Evolutionary conservation across 805 yeast species (phyloP), one percentile per base, ranked within the genome.

Genomic region (Candida tibetensis): DNA sequence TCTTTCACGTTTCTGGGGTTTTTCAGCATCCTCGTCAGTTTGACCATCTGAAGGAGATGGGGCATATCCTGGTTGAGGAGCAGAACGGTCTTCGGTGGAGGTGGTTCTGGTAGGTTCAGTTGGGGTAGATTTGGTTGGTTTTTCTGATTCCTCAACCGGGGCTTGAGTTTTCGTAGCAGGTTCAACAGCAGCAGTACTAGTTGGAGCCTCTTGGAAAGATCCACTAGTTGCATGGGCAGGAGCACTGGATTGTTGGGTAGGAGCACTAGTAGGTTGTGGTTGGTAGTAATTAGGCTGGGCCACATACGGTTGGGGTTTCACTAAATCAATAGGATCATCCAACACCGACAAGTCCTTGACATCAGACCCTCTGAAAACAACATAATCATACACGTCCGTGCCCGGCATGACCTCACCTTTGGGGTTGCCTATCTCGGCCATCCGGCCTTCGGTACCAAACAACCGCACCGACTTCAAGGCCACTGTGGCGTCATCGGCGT

Each of bases 401-500:
- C 86, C 81, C 5, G 95, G 83, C 39, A 78, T 74, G 28, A 88
- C 80, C 59, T 87, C 95, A 46, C 76, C 71, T 12, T 73, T 67
- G 3, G 85, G 82, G 58, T 84, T 88, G 18, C 73, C 74, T 30
- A 49, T 51, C 34, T 54, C 58, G 28, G 72, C 71, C 48, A 83
- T 71, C 53, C 98, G 77, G 21, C 95, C 96, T 62, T 91, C 98
- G 15, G 97, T 85, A 39, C 98, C 99, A 48, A 82, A 82, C 36
- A 88, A 80, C 44, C 87, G 74, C 34, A 91, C 98, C 38, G 80
- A 71, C 33, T 75, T 74, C 53, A 91, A 73, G 4, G 96, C 82
- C 35, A 91, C 93, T 2, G 96, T 88, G 47, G 96, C 86, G 44
- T 84, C 85, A 42, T 86, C 90, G 19, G 95, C 93, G 60, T 88